Evolutionary conservation across 2,329 filamentous ascomycete genomes (phyloP).

Genomic region (Exophiala bonariae): DNA sequence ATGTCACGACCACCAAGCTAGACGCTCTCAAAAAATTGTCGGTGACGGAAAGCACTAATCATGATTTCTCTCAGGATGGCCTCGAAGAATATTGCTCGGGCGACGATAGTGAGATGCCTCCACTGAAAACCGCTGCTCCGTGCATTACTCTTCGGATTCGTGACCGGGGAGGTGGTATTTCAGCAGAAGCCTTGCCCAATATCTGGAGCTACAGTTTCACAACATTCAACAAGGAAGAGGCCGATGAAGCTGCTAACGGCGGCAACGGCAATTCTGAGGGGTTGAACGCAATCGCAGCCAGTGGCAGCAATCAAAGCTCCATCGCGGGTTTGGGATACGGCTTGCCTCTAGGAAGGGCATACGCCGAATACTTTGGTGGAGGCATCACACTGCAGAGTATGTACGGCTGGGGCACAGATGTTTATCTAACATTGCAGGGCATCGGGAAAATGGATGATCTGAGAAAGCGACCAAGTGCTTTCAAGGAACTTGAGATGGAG

Average conservation of each 20-base stretch:
- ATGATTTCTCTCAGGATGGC: conserved; percentile 28
- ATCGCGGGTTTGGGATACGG: conserved; percentile 95
- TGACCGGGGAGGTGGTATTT: conserved; percentile 91
- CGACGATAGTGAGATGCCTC: conserved; percentile 19
- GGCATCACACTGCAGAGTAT: conserved; percentile 93
- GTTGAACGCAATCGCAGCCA: conserved; percentile 71
- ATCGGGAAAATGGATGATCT: conserved; percentile 50
- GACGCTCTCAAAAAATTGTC: conserved; percentile 25
- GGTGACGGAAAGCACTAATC: conserved; percentile 22
- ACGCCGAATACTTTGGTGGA: conserved; percentile 97
- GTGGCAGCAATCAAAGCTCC: conserved; percentile 71
- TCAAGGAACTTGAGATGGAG: conserved; percentile 4
- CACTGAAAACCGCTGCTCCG: conserved; percentile 56
- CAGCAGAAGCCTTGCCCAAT: conserved; percentile 75
- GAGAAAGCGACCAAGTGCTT: conserved; percentile 14
- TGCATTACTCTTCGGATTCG: conserved; percentile 94
- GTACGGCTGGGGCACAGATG: conserved; percentile 84
- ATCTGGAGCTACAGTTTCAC: conserved; percentile 99
- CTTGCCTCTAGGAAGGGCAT: conserved; percentile 83
- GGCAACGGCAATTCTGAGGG: conserved; percentile 60
- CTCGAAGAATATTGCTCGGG: conserved; percentile 27
- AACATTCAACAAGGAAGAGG: conserved; percentile 75
- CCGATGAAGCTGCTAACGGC: conserved; percentile 35
- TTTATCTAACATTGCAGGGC: conserved; percentile 63
- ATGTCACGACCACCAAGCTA: conserved; percentile 41